Percentiles rank a stretch among this genome's conserved stretches.
Conservation (phyloP, 768 basidiomycete genomes). For the Tubosaeta sp. region DNA sequence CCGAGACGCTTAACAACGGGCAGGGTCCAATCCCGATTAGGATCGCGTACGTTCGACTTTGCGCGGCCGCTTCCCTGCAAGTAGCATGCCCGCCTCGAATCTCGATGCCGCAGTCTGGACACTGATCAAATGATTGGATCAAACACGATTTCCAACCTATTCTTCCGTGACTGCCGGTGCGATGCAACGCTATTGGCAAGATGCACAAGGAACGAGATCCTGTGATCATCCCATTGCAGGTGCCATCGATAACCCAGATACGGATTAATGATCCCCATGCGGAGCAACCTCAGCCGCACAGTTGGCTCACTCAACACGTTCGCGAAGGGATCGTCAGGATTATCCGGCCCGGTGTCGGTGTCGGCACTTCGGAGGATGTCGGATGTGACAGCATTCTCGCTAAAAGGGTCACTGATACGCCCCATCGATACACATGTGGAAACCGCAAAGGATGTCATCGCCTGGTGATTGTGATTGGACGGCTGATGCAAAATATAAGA, state of each 20-base stretch:
- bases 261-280: constrained; percentile 24
- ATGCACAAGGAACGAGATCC: constrained; percentile 10
- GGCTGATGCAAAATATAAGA: neutral
- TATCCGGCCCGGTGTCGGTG: constrained; percentile 21
- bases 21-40: constrained; percentile 8
- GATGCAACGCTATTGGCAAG: constrained; percentile 10
- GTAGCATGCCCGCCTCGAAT: constrained; percentile 15
- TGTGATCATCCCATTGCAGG: constrained; percentile 9
- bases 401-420: constrained; percentile 16
- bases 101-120: constrained; percentile 12
- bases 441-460: neutral
- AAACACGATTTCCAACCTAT: constrained; percentile 14
- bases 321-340: constrained; percentile 33
- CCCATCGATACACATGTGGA: constrained; percentile 22
- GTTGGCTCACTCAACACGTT: constrained; percentile 19
- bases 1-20: constrained; percentile 19
- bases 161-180: constrained; percentile 24
- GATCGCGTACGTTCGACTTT: constrained; percentile 7
- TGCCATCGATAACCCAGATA: constrained; percentile 20
- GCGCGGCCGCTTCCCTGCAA: constrained; percentile 19
- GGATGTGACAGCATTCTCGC: constrained; percentile 18
- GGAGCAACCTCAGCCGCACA: constrained; percentile 14
- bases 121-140: constrained; percentile 18
- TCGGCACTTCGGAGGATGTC: constrained; percentile 22
- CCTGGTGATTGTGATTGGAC: neutral